Evolutionary conservation across 2,329 filamentous ascomycete genomes (phyloP), one percentile per base, ranked within the genome.

Genomic region (Cytospora chrysosperma): DNA sequence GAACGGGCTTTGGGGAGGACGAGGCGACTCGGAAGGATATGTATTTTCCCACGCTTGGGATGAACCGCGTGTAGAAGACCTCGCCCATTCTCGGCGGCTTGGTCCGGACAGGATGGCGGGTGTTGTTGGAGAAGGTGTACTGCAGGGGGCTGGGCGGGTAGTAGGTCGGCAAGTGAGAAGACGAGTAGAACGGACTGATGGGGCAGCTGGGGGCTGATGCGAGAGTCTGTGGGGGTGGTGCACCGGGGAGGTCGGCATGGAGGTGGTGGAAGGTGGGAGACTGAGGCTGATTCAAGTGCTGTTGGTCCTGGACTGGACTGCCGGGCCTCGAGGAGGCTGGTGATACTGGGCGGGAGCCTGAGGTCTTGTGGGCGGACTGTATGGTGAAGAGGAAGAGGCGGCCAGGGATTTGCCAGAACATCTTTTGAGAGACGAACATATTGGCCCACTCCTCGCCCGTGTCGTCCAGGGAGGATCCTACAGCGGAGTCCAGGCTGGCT

Each of bases 341-440:
- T 12, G 85, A 86, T 5, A 77, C 79, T 0, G 82, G 78, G 58
- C 78, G 76, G 1, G 80, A 79, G 24, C 43, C 67, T 30, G 67
- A 69, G 68, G 69, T 78, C 50, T 78, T 75, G 30, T 70, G 70
- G 47, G 79, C 79, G 0, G 90, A 91, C 55, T 89, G 86, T 30
- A 94, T 81, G 0, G 91, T 92, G 77, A 96, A 97, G 54, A 98
- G 85, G 73, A 97, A 98, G 57, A 96, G 83, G 7, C 92, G 85
- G 0, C 91, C 86, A 50, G 96, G 92, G 3, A 95, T 83, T 77
- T 98, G 95, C 95, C 95, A 99, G 76, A 97, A 99, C 70, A 87
- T 87, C 65, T 85, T 83, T 49, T 88, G 85, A 63, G 88, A 90
- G 50, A 93, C 89, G 73, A 95, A 97, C 89, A 96, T 93, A 57